Base-by-base conservation (phyloP, 1,284 basidiomycete genomes). In the Trichosporon inkin region DNA sequence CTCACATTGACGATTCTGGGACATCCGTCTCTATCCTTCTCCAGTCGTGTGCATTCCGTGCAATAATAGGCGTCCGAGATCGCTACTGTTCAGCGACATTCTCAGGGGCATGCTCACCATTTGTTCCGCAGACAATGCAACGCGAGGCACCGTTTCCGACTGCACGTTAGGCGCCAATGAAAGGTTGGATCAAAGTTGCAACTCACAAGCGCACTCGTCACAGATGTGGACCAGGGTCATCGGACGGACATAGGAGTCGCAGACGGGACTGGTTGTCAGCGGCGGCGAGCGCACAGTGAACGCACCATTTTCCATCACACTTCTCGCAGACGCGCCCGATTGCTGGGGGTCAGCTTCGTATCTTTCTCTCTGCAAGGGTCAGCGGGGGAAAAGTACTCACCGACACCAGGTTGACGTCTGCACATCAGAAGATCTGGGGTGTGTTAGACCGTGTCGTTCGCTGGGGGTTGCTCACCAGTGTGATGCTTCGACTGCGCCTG, bases 301-400 rank as follows among this genome's bases (percentile, higher is more conserved):
- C 86, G 67, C 68, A 94, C 94, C 95, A 99, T 85, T 98, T 98
- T 56, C 96, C 96, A 76, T 99, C 96, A 73, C 94, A 97, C 78
- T 98, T 98, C 80, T 99, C 96, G 79, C 96, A 99, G 56, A 97
- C 84, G 70, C 96, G 88, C 28, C 96, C 96, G 68, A 98, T 94
- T 51, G 95, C 92, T 93, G 60, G 5, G 16, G 2, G 49, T 55
- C 28, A 61, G 52, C 10, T 14, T 11, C n/a, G n/a, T n/a, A n/a
- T n/a, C n/a, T n/a, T n/a, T n/a, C n/a, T n/a, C n/a, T 16, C 32
- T 2, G 1, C 13, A 10, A 28, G 11, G 11, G 11, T 14, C 34
- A 28, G 51, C 19, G n/a, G 16, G 8, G 16, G 8, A n/a, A 3
- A 3, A 8, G 8, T 4, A 82, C 88, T 69, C 68, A 90, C 91